These are phyloP conservation scores for Furcasterigmium furcatum DNA, from an alignment of 2,329 filamentous ascomycete species.

Conservation along the genomic window DNA sequence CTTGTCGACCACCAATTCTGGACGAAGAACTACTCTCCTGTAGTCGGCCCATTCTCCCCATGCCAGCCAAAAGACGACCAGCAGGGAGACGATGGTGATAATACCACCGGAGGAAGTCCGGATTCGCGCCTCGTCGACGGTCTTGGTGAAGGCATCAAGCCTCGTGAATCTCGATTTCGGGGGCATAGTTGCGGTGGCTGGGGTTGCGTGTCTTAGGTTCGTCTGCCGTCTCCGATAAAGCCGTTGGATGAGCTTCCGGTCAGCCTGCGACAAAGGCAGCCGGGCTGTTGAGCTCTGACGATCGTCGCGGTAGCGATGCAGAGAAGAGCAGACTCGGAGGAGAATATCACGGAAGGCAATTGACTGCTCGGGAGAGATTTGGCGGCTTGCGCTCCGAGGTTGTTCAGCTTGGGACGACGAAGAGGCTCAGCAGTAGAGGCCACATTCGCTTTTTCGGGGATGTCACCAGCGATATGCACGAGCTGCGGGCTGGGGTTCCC, in stretches of 20 bases:
- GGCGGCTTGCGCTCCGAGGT: background rate
- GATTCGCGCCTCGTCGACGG: slow-evolving; percentile 94
- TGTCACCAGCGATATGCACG: background rate
- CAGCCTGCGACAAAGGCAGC: slow-evolving; percentile 9
- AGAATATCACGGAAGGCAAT: background rate
- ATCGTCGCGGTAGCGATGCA: background rate
- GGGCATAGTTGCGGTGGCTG: slow-evolving; percentile 58
- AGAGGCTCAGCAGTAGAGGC: slow-evolving; percentile 1
- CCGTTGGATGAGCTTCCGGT: slow-evolving; percentile 1
- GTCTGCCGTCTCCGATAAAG: background rate
- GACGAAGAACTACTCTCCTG: slow-evolving; percentile 77
- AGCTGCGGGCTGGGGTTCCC: background rate
- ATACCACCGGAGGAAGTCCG: slow-evolving; percentile 94
- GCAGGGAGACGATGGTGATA: slow-evolving; percentile 85
- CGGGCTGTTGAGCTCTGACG: background rate
- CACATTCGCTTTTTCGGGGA: slow-evolving; percentile 5
- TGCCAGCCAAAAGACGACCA: slow-evolving; percentile 83
- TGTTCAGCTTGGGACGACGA: background rate
- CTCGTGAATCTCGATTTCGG: slow-evolving; percentile 90
- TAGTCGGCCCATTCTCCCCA: slow-evolving; percentile 98
- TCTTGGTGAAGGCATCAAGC: slow-evolving; percentile 99
- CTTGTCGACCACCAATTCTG: slow-evolving; percentile 95
- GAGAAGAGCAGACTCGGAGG: background rate
- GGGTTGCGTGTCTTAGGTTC: background rate
- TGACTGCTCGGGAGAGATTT: background rate